phyloP scores from a whole-genome alignment of 805 yeast species.

The Grigorovia transvaalensis region DNA sequence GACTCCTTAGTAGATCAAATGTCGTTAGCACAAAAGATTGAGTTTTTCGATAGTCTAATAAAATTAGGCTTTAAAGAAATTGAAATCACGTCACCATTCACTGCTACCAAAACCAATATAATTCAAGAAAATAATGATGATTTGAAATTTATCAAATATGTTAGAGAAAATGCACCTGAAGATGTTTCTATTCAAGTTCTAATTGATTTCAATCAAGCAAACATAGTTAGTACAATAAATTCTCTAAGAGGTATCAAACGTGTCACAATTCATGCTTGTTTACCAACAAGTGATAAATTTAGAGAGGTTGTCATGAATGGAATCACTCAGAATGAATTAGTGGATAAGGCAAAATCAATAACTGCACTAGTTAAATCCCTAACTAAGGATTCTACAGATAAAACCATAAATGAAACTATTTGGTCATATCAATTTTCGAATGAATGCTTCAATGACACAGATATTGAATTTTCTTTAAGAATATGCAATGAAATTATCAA shows the following conservation, averaged over 20 bases:
- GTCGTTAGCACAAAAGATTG: constrained; percentile 69
- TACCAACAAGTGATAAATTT: constrained; percentile 69
- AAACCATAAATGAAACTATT: constrained; percentile 34
- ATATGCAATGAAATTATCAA: constrained; percentile 66
- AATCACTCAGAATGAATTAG: constrained; percentile 43
- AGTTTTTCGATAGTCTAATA: constrained; percentile 55
- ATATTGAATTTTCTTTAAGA: constrained; percentile 49
- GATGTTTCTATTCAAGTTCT: constrained; percentile 72
- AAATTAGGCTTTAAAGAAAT: constrained; percentile 75
- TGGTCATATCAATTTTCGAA: constrained; percentile 79
- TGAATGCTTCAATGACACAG: constrained; percentile 67
- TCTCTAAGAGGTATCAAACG: constrained; percentile 61
- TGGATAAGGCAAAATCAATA: constrained; percentile 51
- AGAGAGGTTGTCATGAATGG: constrained; percentile 57
- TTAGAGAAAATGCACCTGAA: constrained; percentile 61
- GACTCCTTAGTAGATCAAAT: constrained; percentile 81
- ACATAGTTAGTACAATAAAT: constrained; percentile 62
- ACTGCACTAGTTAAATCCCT: constrained; percentile 51
- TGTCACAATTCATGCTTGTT: constrained; percentile 67
- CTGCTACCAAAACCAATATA: constrained; percentile 42
- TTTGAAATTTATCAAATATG: constrained; percentile 69
- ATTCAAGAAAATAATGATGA: constrained; percentile 27
- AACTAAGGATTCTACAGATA: constrained; percentile 57
- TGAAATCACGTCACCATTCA: constrained; percentile 75
- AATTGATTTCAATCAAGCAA: constrained; percentile 65